Base-by-base conservation (phyloP, 495 filamentous ascomycete genomes). In the Letharia lupina region DNA sequence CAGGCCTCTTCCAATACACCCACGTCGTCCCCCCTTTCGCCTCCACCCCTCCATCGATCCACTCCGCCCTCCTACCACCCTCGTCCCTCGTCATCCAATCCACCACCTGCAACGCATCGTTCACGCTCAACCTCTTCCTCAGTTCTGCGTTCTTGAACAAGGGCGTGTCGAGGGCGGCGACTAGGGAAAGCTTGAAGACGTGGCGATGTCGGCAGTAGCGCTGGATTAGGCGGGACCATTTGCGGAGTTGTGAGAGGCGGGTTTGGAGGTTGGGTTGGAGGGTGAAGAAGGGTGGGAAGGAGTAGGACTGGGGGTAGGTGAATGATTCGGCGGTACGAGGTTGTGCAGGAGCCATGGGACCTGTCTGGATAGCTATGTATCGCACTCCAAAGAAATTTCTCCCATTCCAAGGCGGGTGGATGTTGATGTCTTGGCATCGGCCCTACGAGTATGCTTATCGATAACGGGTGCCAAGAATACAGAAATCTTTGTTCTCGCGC, bases 171-270 rank as follows among this genome's bases (percentile, higher is more conserved):
- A 88, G 72, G 4, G 84, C 82, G 28, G 89, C 79, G 48, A 83
- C 76, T 16, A 94, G 77, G 4, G 86, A 79, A 40, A 97, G 82
- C 41, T 84, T 83, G 80, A 84, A 95, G 70, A 89, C 73, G 50
- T 82, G 85, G 76, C 93, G 84, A 74, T 88, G 81, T 0, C 85
- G 84, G 75, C 90, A 92, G 87, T 94, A 98, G 70, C 86, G 70
- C 65, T 89, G 90, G 71, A 98, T 86, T 23, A 96, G 84, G n/a
- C 83, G 73, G 50, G 88, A 86, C 94, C 94, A 98, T 78, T 89
- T 90, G 44, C 81, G 76, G 62, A 91, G 85, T 74, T 98, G 94
- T 33, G 85, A 82, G 75, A 84, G 82, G 71, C 84, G 89, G 15
- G 91, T 96, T 40, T 80, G 78, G 69, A 79, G 80, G 80, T 91